These are phyloP conservation scores for Eucalyptus viminalis DNA, from an alignment of 345 rosid genomes.

Conservation along the genomic window DNA sequence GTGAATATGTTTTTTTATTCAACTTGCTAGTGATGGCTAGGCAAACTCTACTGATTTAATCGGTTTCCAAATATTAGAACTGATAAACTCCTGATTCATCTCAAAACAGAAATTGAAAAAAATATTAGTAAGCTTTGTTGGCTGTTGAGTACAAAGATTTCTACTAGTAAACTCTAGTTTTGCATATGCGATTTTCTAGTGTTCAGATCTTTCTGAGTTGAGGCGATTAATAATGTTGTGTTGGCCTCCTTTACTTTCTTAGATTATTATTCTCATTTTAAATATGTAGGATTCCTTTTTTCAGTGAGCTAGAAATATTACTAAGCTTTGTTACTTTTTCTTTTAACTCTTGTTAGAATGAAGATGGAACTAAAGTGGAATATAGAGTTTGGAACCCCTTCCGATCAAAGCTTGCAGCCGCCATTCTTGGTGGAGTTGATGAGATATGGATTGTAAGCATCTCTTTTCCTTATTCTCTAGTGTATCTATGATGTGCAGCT, in stretches of 20 bases:
- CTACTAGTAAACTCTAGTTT: background rate
- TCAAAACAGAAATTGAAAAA: background rate
- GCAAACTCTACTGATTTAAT: background rate
- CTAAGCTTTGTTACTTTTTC: background rate
- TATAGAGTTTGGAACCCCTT: slow-evolving; percentile 98
- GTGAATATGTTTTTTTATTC: slow-evolving; percentile 3
- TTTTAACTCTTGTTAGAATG: slow-evolving; percentile 15
- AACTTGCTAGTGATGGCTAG: background rate
- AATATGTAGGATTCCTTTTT: background rate
- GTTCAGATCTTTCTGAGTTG: background rate
- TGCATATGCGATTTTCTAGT: background rate
- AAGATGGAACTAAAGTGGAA: slow-evolving; percentile 87
- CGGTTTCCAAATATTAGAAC: background rate
- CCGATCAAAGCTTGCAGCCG: slow-evolving; percentile 94
- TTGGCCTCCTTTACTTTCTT: background rate
- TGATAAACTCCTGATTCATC: background rate
- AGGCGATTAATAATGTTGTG: background rate
- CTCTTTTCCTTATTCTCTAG: background rate
- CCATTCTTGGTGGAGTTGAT: slow-evolving; percentile 97
- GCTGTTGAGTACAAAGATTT: background rate
- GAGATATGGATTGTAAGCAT: slow-evolving; percentile 81
- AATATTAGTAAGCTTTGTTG: no score
- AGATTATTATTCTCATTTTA: background rate
- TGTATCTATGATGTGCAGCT: background rate
- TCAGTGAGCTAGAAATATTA: background rate